phyloP scores from a whole-genome alignment of 2,329 filamentous ascomycete species.

The Ceratocystis albifundus region DNA sequence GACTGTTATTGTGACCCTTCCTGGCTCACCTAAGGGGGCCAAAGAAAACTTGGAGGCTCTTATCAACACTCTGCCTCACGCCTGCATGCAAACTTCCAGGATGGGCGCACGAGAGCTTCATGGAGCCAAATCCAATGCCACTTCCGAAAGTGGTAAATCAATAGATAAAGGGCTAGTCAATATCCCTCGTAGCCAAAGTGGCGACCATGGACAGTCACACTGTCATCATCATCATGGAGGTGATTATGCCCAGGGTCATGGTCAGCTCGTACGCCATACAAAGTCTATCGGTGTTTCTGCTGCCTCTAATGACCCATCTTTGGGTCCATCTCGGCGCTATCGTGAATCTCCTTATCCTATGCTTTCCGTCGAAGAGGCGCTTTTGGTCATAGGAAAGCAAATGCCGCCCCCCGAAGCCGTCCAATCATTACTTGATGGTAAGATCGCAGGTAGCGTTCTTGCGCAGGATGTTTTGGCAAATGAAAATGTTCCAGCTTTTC shows the following conservation, averaged over 20 bases:
- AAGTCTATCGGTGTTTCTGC: slow-evolving; percentile 43
- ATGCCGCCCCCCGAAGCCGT: slow-evolving; percentile 53
- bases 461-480: slow-evolving; percentile 69
- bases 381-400: slow-evolving; percentile 58
- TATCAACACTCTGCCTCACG: slow-evolving; percentile 83
- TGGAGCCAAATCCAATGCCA: slow-evolving; percentile 47
- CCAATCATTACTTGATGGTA: slow-evolving; percentile 48
- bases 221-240: slow-evolving; percentile 45
- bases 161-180: slow-evolving; percentile 41
- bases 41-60: slow-evolving; percentile 85
- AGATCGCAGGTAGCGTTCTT: slow-evolving; percentile 64
- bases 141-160: slow-evolving; percentile 61
- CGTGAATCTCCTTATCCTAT: slow-evolving; percentile 86
- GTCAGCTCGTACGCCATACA: slow-evolving; percentile 61
- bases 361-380: slow-evolving; percentile 72
- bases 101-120: slow-evolving; percentile 71
- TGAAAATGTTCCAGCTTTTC: slow-evolving; percentile 83
- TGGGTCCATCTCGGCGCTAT: slow-evolving; percentile 58
- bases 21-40: slow-evolving; percentile 89
- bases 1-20: slow-evolving; percentile 75
- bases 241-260: slow-evolving; percentile 51
- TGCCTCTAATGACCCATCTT: slow-evolving; percentile 48
- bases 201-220: slow-evolving; percentile 37
- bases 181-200: slow-evolving; percentile 44
- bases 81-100: slow-evolving; percentile 80